Conservation (phyloP, 2,329 filamentous ascomycete species). For the Alternaria hordeiaustralica region DNA sequence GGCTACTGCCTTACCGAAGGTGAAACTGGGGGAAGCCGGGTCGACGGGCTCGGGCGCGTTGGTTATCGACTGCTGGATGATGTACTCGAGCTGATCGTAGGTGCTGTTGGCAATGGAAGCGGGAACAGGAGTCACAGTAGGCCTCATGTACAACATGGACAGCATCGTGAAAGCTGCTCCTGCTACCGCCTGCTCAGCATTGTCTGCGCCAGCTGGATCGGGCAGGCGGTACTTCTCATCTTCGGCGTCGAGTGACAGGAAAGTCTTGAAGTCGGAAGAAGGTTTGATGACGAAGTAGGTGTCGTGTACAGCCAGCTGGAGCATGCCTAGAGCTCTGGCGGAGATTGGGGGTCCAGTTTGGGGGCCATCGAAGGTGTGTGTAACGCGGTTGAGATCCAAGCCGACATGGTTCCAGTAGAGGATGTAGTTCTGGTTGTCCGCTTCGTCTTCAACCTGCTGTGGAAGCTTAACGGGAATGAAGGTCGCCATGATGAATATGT, state of each 20-base stretch:
- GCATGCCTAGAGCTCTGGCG: slow-evolving; percentile 24
- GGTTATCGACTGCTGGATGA: slow-evolving; percentile 7
- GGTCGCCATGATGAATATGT: neutral
- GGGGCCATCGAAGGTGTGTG: slow-evolving; percentile 17
- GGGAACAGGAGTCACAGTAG: neutral
- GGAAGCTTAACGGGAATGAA: slow-evolving; percentile 14
- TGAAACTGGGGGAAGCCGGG: slow-evolving; percentile 22
- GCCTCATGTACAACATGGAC: slow-evolving; percentile 18
- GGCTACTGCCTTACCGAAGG: slow-evolving; percentile 28
- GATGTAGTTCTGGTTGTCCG: slow-evolving; percentile 17
- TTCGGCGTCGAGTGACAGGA: slow-evolving; percentile 11
- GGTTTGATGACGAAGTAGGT: slow-evolving; percentile 34
- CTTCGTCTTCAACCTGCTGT: slow-evolving; percentile 9
- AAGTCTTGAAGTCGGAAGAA: slow-evolving; percentile 17
- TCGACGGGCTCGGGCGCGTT: slow-evolving; percentile 16
- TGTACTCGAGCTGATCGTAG: slow-evolving; percentile 16
- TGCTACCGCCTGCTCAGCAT: slow-evolving; percentile 29
- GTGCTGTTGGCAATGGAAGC: slow-evolving; percentile 13
- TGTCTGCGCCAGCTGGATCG: slow-evolving; percentile 10
- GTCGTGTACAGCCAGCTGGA: slow-evolving; percentile 34
- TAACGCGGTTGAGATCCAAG: slow-evolving; percentile 19
- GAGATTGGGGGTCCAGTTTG: slow-evolving; percentile 19
- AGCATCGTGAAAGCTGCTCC: slow-evolving; percentile 30
- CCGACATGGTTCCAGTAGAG: slow-evolving; percentile 20
- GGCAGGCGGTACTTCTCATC: slow-evolving; percentile 19